Evolutionary conservation across 106 monocot species (phyloP), one percentile per base, ranked within the genome.

Genomic region (Chionographis japonica): DNA sequence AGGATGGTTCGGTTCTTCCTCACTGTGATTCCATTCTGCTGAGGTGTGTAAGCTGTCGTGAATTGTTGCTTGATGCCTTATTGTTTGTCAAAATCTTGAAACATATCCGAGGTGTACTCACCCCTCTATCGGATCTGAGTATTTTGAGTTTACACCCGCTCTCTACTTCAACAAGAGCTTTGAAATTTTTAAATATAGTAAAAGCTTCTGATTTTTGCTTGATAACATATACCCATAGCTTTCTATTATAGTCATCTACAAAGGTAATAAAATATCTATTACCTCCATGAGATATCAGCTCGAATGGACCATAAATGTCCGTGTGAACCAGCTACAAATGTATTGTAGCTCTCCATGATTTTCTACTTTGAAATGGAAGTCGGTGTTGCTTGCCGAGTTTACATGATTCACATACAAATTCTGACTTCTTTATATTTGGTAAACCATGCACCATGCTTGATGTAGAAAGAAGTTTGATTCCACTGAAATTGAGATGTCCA

Each of bases 211-310:
- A 61, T 16, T 38, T 62, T 38, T 72, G 2, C 17, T 72, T 61
- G 7, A 72, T 16, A 40, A 39, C 10, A 40, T 62, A 71, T 0
- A 52, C 38, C 62, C 51, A 68, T 4, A 40, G 8, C n/a, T 72
- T 46, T 56, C 57, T 65, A 46, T 59, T 68, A 38, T 53, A 75
- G 16, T 68, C 54, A 68, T 75, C 20, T 61, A 68, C 14, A 20
- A 75, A 75, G 3, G 14, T 61, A 5, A 75, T 53, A 8, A n/a
- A 68, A 40, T 75, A 68, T 7, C 0, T 40, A 14, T 75, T 75
- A 61, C 35, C 50, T 6, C 60, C 14, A 40, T 11, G 4, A 8
- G 46, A 75, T 4, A 1, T 2, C 7, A 12, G 9, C 11, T 49
- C 11, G 18, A 75, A 1, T 2, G 60, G 67, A 12, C 59, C 12